Conservation (phyloP, 495 filamentous ascomycete genomes). For the Xylaria telfairii region DNA sequence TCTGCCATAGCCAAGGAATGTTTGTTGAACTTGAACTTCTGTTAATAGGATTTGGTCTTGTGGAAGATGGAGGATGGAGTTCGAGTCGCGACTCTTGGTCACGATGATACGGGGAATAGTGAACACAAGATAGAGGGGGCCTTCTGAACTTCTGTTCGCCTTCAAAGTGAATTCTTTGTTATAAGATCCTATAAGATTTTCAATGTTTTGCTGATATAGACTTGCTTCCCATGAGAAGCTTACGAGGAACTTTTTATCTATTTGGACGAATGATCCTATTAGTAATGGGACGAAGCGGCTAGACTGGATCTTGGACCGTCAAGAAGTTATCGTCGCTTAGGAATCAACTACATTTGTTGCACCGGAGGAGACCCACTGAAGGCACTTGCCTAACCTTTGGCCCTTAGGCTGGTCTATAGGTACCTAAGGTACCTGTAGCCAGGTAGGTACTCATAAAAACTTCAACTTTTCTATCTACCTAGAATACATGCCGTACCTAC, state of each 20-base stretch:
- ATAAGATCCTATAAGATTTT: background rate
- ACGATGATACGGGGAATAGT: background rate
- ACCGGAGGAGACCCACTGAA: slow-evolving; percentile 5
- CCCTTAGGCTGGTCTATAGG: background rate
- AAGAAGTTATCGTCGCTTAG: slow-evolving; percentile 18
- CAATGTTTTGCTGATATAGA: background rate
- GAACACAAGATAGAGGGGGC: background rate
- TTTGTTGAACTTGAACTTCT: background rate
- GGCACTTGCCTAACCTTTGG: background rate
- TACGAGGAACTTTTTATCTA: background rate
- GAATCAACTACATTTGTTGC: slow-evolving; percentile 5
- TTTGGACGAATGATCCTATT: background rate
- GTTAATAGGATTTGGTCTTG: background rate
- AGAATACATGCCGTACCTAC: no score
- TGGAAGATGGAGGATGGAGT: background rate
- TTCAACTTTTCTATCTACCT: no score
- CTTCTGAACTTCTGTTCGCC: background rate
- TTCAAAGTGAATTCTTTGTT: background rate
- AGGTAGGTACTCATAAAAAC: no score
- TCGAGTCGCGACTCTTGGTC: background rate
- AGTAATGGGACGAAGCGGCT: background rate
- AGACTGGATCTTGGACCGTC: background rate
- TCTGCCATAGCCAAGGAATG: slow-evolving; percentile 24
- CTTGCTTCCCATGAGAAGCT: background rate
- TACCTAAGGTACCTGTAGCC: background rate